These are phyloP conservation scores for Lactarius sanguifluus DNA, from an alignment of 768 basidiomycete species.

Conservation along the genomic window DNA sequence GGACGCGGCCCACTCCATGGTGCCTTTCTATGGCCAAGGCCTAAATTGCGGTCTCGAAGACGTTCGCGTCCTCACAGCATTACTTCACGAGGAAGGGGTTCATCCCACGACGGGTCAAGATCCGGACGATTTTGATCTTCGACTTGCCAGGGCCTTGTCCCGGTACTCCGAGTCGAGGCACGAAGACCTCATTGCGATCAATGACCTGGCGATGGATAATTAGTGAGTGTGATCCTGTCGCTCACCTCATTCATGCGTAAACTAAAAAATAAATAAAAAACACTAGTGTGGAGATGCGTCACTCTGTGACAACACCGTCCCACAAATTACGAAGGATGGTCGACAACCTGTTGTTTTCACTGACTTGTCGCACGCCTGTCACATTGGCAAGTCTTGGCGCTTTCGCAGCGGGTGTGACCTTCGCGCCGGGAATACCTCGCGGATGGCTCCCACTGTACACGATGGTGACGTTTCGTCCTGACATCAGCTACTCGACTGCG, in stretches of 20 bases:
- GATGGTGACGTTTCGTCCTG: conserved; percentile 97
- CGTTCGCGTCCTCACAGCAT: conserved; percentile 79
- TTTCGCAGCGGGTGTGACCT: conserved; percentile 31
- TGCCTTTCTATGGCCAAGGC: conserved; percentile 97
- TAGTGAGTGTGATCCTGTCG: conserved; percentile 64
- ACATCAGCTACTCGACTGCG: conserved; percentile 86
- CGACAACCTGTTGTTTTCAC: conserved; percentile 69
- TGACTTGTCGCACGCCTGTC: conserved; percentile 52
- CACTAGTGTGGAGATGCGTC: conserved; percentile 88
- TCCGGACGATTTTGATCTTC: conserved; percentile 48
- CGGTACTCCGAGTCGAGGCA: conserved; percentile 81
- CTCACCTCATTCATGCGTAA: conserved; percentile 21
- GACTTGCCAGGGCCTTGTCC: conserved; percentile 63
- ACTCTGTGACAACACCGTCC: conserved; percentile 77
- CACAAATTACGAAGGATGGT: conserved; percentile 79
- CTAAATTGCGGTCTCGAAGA: conserved; percentile 98
- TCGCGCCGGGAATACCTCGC: conserved; percentile 46
- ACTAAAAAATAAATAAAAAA: conserved; percentile 23
- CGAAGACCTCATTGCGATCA: conserved; percentile 88
- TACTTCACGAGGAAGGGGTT: conserved; percentile 73
- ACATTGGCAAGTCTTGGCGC: conserved; percentile 49
- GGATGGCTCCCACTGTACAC: conserved; percentile 96
- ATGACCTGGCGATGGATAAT: conserved; percentile 91
- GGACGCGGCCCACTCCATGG: conserved; percentile 97
- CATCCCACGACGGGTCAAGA: conserved; percentile 43